phyloP scores from a whole-genome alignment of 2,329 filamentous ascomycete species.

The Botryotinia calthae region DNA sequence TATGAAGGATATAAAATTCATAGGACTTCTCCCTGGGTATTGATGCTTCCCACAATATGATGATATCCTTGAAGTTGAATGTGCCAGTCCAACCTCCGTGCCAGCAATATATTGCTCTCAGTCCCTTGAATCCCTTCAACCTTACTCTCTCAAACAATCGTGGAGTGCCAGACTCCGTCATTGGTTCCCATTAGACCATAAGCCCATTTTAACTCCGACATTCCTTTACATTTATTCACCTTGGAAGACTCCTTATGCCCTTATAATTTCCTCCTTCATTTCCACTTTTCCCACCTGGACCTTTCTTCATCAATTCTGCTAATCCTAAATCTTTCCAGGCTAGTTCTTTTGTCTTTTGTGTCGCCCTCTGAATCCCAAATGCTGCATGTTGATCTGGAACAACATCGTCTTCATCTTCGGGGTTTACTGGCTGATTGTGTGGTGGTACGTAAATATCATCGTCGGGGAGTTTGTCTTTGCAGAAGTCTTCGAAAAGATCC shows the following conservation, averaged over 20 bases:
- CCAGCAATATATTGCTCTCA: not conserved
- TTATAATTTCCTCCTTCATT: conserved; percentile 20
- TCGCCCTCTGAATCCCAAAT: conserved; percentile 80
- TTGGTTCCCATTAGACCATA: not conserved
- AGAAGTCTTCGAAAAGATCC: conserved; percentile 76
- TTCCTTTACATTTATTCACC: conserved; percentile 21
- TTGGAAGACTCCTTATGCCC: conserved; percentile 28
- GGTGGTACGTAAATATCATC: conserved; percentile 82
- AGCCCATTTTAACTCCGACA: not conserved
- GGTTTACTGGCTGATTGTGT: conserved; percentile 77
- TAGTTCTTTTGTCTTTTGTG: conserved; percentile 66
- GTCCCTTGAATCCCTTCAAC: not conserved
- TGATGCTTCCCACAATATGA: not conserved
- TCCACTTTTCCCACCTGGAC: conserved; percentile 39
- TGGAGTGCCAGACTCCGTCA: not conserved
- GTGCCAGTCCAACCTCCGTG: not conserved
- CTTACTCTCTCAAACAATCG: not conserved
- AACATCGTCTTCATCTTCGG: conserved; percentile 85
- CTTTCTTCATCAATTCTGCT: conserved; percentile 65
- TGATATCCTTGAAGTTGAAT: not conserved
- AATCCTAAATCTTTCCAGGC: conserved; percentile 79
- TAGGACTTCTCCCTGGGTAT: not conserved
- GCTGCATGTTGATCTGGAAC: conserved; percentile 86
- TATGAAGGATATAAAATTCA: not conserved
- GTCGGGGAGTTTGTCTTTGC: conserved; percentile 65